phyloP scores from a whole-genome alignment of 2,329 filamentous ascomycete genomes.

The Aspergillus spinulosporus region DNA sequence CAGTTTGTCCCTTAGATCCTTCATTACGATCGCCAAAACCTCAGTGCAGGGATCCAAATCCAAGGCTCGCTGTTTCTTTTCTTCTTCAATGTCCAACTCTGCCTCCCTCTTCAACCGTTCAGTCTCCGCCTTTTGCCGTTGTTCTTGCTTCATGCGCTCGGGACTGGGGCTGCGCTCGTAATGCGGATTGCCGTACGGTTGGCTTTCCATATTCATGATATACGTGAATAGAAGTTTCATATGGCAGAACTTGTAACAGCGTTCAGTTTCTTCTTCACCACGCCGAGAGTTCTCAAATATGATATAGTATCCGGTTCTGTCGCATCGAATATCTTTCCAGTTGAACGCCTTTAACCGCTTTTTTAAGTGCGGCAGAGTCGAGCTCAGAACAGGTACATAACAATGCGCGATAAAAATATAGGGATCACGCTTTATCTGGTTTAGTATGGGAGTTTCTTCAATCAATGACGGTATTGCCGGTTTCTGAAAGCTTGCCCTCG shows the following conservation, averaged over 20 bases:
- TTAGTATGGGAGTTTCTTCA: constrained; percentile 66
- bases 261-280: constrained; percentile 76
- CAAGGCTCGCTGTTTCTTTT: constrained; percentile 82
- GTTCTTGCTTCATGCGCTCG: constrained; percentile 46
- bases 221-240: constrained; percentile 89
- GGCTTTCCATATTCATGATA: constrained; percentile 84
- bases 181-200: constrained; percentile 65
- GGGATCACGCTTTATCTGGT: constrained; percentile 72
- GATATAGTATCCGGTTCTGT: constrained; percentile 86
- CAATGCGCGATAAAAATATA: constrained; percentile 86
- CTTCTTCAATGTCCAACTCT: constrained; percentile 80
- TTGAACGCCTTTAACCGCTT: constrained; percentile 81
- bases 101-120: constrained; percentile 70
- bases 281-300: constrained; percentile 77
- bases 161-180: constrained; percentile 56
- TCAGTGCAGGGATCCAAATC: constrained; percentile 88
- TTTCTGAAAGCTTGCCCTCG: constrained; percentile 40
- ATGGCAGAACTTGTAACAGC: constrained; percentile 76
- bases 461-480: constrained; percentile 52
- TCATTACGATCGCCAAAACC: constrained; percentile 73
- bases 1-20: constrained; percentile 81
- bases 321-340: constrained; percentile 78
- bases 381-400: constrained; percentile 80
- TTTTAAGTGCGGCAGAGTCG: constrained; percentile 86
- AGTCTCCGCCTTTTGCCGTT: constrained; percentile 64